These are phyloP conservation scores for Cladorrhinum samala DNA, from an alignment of 495 filamentous ascomycete genomes.

Conservation along the genomic window DNA sequence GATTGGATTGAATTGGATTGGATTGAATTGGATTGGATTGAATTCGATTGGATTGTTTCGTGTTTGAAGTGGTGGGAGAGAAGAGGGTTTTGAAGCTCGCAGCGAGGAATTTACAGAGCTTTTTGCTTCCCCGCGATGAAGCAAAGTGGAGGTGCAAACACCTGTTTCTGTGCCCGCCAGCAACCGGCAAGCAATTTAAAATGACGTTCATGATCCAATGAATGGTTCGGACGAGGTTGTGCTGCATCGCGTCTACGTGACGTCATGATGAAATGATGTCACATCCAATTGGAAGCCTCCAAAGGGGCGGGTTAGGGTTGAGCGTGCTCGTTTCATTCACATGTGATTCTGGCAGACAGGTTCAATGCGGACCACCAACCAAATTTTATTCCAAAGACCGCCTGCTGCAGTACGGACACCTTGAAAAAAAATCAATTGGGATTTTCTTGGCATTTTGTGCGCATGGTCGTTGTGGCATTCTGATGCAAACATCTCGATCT, in stretches of 20 bases:
- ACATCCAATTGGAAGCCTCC: background rate
- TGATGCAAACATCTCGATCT: too few relatives aligned
- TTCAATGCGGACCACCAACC: too few relatives aligned
- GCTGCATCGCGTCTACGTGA: background rate
- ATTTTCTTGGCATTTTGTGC: too few relatives aligned
- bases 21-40: background rate
- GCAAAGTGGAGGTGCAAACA: background rate
- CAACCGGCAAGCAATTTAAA: background rate
- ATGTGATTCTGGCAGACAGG: too few relatives aligned
- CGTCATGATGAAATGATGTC: background rate
- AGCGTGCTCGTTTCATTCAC: too few relatives aligned
- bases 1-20: background rate
- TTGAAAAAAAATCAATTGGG: too few relatives aligned
- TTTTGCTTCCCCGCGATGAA: background rate
- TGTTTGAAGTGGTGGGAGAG: background rate
- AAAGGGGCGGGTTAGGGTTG: background rate
- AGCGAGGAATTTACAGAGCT: background rate
- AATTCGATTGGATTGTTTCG: background rate
- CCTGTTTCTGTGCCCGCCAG: background rate
- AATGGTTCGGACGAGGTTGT: background rate
- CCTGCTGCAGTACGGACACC: too few relatives aligned
- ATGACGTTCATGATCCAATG: slow-evolving; percentile 1
- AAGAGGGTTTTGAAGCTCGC: background rate
- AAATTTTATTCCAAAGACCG: too few relatives aligned
- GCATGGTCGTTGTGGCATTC: too few relatives aligned